Percentiles rank a stretch among this genome's conserved stretches.
Conservation (phyloP, 78 protist genomes). For the Dictyostelium capitatum region DNA sequence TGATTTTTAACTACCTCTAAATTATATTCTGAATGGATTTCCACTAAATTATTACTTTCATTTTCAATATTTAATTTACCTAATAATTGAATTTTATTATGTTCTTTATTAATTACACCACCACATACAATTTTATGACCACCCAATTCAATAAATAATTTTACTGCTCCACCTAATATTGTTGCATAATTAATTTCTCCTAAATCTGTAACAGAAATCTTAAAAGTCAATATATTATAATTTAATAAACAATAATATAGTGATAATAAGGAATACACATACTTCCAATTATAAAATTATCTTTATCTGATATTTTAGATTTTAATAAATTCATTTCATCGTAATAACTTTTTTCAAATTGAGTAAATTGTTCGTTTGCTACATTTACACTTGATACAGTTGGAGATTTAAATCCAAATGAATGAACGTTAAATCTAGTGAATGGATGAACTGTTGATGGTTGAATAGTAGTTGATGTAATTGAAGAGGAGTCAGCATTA, state of each 20-base stretch:
- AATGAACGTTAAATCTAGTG: conserved; percentile 2
- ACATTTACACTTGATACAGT: not conserved
- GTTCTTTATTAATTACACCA: not conserved
- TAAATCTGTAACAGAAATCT: not conserved
- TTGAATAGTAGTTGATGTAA: not conserved
- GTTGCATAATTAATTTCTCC: not conserved
- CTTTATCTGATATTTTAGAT: conserved; percentile 5
- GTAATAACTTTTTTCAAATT: not conserved
- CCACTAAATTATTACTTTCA: not conserved
- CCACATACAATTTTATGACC: not conserved
- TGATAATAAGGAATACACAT: not conserved
- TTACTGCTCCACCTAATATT: conserved; percentile 16
- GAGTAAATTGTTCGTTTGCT: not conserved
- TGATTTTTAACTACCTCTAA: not conserved
- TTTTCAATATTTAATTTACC: not conserved
- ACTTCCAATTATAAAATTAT: not conserved
- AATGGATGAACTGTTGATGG: not conserved
- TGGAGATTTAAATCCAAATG: not conserved
- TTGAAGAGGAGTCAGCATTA: not conserved
- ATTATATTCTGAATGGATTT: conserved; percentile 4
- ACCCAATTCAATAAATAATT: not conserved
- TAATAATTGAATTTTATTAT: not conserved
- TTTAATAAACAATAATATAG: not conserved
- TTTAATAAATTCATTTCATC: conserved; percentile 5
- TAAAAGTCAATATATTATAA: not conserved